These are phyloP conservation scores for Penicillium angulare DNA, from an alignment of 495 filamentous ascomycete species.

Conservation along the genomic window DNA sequence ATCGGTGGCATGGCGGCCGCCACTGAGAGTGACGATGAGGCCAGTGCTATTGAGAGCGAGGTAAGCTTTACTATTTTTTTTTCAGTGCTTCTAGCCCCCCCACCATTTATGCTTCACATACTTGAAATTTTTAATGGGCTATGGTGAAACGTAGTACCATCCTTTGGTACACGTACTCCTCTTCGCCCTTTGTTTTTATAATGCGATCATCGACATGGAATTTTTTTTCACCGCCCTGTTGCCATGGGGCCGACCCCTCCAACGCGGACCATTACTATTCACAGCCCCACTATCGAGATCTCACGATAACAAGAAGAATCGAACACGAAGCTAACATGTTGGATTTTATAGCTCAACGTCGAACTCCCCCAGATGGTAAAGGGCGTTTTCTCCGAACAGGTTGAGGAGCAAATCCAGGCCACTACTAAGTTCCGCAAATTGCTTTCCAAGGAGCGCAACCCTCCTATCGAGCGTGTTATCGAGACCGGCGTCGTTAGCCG, in stretches of 20 bases:
- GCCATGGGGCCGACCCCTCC: slow-evolving; percentile 31
- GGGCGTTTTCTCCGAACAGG: slow-evolving; percentile 97
- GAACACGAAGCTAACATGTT: slow-evolving; percentile 37
- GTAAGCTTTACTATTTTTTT: slow-evolving; percentile 56
- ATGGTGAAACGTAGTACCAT: background rate
- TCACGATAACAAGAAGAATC: slow-evolving; percentile 4
- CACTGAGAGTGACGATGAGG: slow-evolving; percentile 96
- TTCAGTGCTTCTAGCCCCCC: background rate
- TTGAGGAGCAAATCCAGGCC: slow-evolving; percentile 96
- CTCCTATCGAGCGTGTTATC: slow-evolving; percentile 98
- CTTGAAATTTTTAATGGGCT: background rate
- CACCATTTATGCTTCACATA: background rate
- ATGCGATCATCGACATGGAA: slow-evolving; percentile 35
- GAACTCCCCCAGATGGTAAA: slow-evolving; percentile 97
- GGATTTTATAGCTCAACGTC: slow-evolving; percentile 75
- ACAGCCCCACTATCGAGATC: slow-evolving; percentile 19
- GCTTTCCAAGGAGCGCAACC: slow-evolving; percentile 97
- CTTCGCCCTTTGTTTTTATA: slow-evolving; percentile 24
- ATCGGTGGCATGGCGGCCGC: slow-evolving; percentile 83
- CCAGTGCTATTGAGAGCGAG: slow-evolving; percentile 90
- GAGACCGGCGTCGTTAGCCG: slow-evolving; percentile 97
- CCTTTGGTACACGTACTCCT: background rate
- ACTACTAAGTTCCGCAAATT: slow-evolving; percentile 99
- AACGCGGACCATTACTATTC: slow-evolving; percentile 16
- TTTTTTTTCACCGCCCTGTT: slow-evolving; percentile 45